phyloP scores from a whole-genome alignment of 805 yeast genomes.

The Phaffomyces antillensis region DNA sequence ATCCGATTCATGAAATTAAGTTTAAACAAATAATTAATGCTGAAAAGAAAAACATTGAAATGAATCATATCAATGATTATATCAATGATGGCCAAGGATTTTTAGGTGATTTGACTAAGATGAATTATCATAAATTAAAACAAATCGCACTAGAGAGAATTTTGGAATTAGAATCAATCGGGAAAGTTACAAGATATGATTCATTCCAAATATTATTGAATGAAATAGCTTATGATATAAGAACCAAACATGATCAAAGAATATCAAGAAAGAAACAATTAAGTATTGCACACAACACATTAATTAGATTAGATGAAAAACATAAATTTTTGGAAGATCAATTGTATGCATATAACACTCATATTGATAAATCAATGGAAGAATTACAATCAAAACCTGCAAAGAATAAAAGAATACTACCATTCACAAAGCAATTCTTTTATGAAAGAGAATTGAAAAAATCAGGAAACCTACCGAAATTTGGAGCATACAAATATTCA shows the following conservation, averaged over 20 bases:
- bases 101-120: constrained; percentile 40
- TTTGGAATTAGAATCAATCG: constrained; percentile 65
- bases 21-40: constrained; percentile 48
- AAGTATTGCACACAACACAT: constrained; percentile 35
- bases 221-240: constrained; percentile 77
- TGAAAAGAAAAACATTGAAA: constrained; percentile 30
- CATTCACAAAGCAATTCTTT: constrained; percentile 69
- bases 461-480: constrained; percentile 60
- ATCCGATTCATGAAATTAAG: constrained; percentile 58
- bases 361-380: constrained; percentile 44
- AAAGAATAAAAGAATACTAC: constrained; percentile 29
- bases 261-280: constrained; percentile 40
- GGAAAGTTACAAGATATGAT: constrained; percentile 55
- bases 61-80: constrained; percentile 34
- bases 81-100: constrained; percentile 37
- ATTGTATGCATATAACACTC: constrained; percentile 34
- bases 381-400: constrained; percentile 37
- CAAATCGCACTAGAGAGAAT: constrained; percentile 67
- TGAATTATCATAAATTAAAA: constrained; percentile 70
- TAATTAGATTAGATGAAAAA: constrained; percentile 38
- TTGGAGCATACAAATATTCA: constrained; percentile 72
- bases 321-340: constrained; percentile 35
- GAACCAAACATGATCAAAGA: constrained; percentile 45
- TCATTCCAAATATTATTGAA: constrained; percentile 75
- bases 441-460: constrained; percentile 64